These are phyloP conservation scores for Calycina herbarum DNA, from an alignment of 2,329 filamentous ascomycete species.

Conservation along the genomic window DNA sequence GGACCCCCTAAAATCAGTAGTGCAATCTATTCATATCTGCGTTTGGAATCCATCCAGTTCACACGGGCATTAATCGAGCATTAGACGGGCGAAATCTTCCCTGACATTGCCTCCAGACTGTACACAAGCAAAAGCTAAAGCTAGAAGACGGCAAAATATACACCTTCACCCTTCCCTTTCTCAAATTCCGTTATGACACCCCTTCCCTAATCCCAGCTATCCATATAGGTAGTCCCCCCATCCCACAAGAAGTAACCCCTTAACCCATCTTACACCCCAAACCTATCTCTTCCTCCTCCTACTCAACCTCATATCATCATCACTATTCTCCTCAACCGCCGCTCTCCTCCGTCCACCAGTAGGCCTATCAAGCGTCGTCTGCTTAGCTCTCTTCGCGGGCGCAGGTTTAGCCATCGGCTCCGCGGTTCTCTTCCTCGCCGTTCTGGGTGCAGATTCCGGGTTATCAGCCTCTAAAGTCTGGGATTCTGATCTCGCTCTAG, in stretches of 20 bases:
- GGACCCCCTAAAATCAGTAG: no score
- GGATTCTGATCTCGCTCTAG: neutral
- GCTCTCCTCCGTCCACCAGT: constrained; percentile 22
- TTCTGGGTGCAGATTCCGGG: constrained; percentile 9
- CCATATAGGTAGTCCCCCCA: neutral
- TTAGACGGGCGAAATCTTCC: no score
- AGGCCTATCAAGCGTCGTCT: constrained; percentile 12
- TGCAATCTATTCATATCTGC: no score
- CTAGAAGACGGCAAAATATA: neutral
- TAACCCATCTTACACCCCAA: constrained; percentile 23
- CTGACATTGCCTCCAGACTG: no score
- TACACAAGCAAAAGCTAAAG: neutral
- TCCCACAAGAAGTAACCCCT: constrained; percentile 21
- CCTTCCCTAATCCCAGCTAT: neutral
- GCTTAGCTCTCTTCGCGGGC: constrained; percentile 32
- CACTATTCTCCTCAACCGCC: constrained; percentile 32
- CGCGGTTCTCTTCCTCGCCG: constrained; percentile 29
- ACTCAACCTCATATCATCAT: constrained; percentile 36
- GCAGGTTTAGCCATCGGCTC: constrained; percentile 24
- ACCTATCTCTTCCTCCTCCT: constrained; percentile 20
- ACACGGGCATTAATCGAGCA: no score
- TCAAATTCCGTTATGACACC: neutral
- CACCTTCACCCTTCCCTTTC: neutral
- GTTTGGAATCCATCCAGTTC: no score
- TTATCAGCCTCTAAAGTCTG: neutral